phyloP scores from a whole-genome alignment of 169 alveolate genomes.

The Cyclospora cayetanensis region DNA sequence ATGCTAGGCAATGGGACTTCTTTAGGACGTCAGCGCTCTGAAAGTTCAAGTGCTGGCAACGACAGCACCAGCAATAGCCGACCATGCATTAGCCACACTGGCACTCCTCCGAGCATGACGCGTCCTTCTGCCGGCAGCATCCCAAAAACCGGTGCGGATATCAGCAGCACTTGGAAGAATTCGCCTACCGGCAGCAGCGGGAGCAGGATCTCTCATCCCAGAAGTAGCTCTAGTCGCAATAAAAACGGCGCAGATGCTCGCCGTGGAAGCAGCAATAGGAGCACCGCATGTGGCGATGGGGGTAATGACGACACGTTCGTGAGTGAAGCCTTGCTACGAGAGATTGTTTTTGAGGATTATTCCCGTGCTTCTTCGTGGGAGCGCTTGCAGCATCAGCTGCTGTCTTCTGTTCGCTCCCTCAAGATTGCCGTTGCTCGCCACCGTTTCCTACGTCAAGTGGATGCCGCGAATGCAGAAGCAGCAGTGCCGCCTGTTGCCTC shows the following conservation, averaged over 20 bases:
- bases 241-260: no score
- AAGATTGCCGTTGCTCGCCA: background rate
- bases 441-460: constrained; percentile 14
- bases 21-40: background rate
- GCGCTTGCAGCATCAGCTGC: background rate
- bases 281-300: background rate
- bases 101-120: no score
- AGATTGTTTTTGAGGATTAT: constrained; percentile 21
- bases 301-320: background rate
- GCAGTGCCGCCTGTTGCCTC: background rate
- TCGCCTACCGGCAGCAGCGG: background rate
- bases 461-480: background rate
- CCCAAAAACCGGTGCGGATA: no score
- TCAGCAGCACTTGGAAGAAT: background rate
- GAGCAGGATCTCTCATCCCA: background rate
- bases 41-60: background rate
- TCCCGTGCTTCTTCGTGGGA: constrained; percentile 50
- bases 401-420: background rate
- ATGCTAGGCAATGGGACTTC: no score
- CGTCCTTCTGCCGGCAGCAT: background rate
- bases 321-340: constrained; percentile 23
- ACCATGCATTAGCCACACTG: background rate
- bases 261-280: background rate
- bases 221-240: background rate
- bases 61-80: background rate